Base-by-base conservation (phyloP, 1,284 basidiomycete species). In the Vanrija sp. region DNA sequence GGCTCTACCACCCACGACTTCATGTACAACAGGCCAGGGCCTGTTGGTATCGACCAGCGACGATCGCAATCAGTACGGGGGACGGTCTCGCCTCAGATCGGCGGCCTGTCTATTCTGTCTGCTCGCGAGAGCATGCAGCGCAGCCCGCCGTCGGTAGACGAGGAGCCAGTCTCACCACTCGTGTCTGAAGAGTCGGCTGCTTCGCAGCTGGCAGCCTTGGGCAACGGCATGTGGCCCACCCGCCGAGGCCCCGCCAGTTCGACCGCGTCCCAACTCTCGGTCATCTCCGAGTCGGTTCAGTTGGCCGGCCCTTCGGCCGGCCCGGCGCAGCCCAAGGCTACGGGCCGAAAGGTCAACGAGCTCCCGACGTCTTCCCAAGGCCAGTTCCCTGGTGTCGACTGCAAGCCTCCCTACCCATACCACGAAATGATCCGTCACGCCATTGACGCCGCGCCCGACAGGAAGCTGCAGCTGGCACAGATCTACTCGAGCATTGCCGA, bases 361-460 rank as follows among this genome's bases (percentile, higher is more conserved):
- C 61, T 72, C 15, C 68, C 72, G 0, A 61, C 61, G 1, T 54
- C 58, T 8, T 68, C 71, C 6, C 65, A 72, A 38, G 71, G 71
- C 34, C 63, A 67, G 21, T 61, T 59, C 45, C 72, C 72, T 3
- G 72, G 72, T 5, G 65, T 66, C 46, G 72, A 76, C 55, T 74
- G 72, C 61, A 75, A 75, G 62, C 75, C 75, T 28, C 73, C 73
- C 28, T 68, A 75, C 49, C 73, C 75, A 0, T 77, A 77, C 54
- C 74, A 75, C 60, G 75, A 75, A 53, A 66, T 75, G 66, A 77
- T 77, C 52, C 64, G 73, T 39, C 63, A 71, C 54, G 75, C 73
- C n/a, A 77, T 77, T 50, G 74, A 77, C 59, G 39, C 56, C 25
- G 70, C 72, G 7, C 71, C 71, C 9, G 73, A 75, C 44, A 46